Evolutionary conservation across 768 basidiomycete species (phyloP), one percentile per base, ranked within the genome.

Genomic region (Mrakia blollopis): DNA sequence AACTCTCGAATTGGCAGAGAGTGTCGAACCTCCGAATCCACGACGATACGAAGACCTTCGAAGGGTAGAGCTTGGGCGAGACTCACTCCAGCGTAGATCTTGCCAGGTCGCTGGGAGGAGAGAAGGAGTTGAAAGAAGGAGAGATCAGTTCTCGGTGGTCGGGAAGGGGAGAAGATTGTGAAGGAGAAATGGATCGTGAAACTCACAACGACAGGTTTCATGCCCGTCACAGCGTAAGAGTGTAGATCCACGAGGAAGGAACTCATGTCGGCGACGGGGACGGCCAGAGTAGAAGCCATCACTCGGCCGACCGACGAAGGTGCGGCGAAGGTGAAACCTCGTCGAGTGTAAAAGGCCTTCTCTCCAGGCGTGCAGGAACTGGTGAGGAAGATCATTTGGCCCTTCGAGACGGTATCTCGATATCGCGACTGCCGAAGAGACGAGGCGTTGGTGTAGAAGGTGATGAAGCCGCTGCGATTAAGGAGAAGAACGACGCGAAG

Each of bases 41-140:
- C 80, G 9, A 82, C 78, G 70, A 84, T 80, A 39, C 80, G 80
- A 14, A 84, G 80, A 25, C 83, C 84, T 50, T 83, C 83, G 74
- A 83, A 83, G 5, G 84, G 83, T 0, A 83, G 82, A 16, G 84
- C 82, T 72, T 84, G 84, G 25, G 83, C 81, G 68, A 84, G 80
- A 4, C 81, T 81, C 2, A 83, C 81, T 8, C 82, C 81, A 30
- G 81, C 81, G 76, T 84, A 84, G 13, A 84, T 74, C 25, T 79
- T 80, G 4, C 81, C 82, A 23, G 82, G 81, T 63, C 80, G 80
- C 47, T 50, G 47, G 16, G 47, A 16, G 14, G 16, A 50, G 47
- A 50, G 44, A 14, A 16, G 9, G 44, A 16, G 16, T 2, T 2
- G 14, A 47, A 50, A 50, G 47, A 7, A 2, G 18, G 47, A 50